Base-by-base conservation (phyloP, 192 early-diverging fungal genomes). In the Coemansia erecta region DNA sequence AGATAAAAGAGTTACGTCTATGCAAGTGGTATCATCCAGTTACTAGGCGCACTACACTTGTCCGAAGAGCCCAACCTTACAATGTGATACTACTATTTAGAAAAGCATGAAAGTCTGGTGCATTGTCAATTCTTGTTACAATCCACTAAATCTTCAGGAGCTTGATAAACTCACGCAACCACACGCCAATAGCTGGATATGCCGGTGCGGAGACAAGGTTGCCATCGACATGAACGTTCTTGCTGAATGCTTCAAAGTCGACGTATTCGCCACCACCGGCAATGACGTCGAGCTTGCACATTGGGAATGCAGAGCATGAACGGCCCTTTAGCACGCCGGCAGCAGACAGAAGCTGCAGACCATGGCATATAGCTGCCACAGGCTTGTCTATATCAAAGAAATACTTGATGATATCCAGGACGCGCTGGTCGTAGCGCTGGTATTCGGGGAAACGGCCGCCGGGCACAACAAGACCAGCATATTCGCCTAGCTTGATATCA, bases 381-480 rank as follows among this genome's bases (percentile, higher is more conserved):
- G 84, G 84, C 24, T 81, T 82, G 44, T 71, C 53, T 11, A 31
- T 53, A 28, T 31, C 61, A 65, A 84, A 83, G 55, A 85, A 85
- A 47, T 72, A 39, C 31, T 58, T 68, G 49, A 76, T 70, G 13
- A 81, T 26, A n/a, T 66, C 69, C n/a, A 85, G 67, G 14, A 85
- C 80, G 3, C 64, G 57, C 15, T 69, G 58, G 60, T 85, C 65
- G 19, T 82, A 60, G 51, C 84, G 75, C 63, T 77, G 66, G 64
- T 82, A 85, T 73, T 85, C 80, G 56, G 82, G 83, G 52, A 69
- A 76, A 11, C 81, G 66, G 49, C 81, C 83, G 19, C 83, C 81
- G 37, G 81, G 81, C n/a, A 83, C 61, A 14, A 76, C 50, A 5
- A 85, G 72, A 2, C 83, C 83, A n/a, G 68, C 82, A 42, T 85